Evolutionary conservation across 371 early-diverging fungal genomes (phyloP).

Genomic region (Mortierella sp.): DNA sequence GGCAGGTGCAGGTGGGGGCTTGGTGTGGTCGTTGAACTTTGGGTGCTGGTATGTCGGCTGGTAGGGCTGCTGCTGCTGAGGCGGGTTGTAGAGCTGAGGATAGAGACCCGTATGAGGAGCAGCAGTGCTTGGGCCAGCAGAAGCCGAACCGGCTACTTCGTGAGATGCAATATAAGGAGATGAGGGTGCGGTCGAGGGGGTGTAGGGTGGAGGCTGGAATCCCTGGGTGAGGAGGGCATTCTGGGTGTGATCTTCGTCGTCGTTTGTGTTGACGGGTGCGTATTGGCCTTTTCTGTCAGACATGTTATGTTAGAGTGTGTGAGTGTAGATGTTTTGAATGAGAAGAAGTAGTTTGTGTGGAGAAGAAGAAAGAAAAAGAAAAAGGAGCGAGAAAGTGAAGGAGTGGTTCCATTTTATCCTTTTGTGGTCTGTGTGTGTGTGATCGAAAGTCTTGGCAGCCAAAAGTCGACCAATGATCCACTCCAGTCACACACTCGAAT

Average conservation of each 20-base stretch:
- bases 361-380: neutral
- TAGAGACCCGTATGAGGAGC: conserved; percentile 20
- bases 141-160: conserved; percentile 18
- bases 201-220: conserved; percentile 53
- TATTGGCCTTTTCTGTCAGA: conserved; percentile 54
- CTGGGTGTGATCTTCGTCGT: conserved; percentile 12
- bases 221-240: conserved; percentile 23
- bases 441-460: neutral
- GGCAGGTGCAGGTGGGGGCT: conserved; percentile 29
- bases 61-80: conserved; percentile 14
- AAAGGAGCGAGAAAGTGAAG: too few species aligned
- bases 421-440: neutral
- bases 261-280: conserved; percentile 19
- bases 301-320: conserved; percentile 19
- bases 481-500: neutral
- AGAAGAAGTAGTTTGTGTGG: neutral
- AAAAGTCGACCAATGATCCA: neutral
- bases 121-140: conserved; percentile 13
- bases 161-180: conserved; percentile 40
- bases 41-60: conserved; percentile 38
- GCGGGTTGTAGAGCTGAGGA: conserved; percentile 23
- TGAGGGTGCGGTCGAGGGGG: conserved; percentile 45
- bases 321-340: too few species aligned
- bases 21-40: conserved; percentile 26
- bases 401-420: neutral